Conservation (phyloP, 2,329 filamentous ascomycete genomes). For the Graphiopsis chlorocephala region DNA sequence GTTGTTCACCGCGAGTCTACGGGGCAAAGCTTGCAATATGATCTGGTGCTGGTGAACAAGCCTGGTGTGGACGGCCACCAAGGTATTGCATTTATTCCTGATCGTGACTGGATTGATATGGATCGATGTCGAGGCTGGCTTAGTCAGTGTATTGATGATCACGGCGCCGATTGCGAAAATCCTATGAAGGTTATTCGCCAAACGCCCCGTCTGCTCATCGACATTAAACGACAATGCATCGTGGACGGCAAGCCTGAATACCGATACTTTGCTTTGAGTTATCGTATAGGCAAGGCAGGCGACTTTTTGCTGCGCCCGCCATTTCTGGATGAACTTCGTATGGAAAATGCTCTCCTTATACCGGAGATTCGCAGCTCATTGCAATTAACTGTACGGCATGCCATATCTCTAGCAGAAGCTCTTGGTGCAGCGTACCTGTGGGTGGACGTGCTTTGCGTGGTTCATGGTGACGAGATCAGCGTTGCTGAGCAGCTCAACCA, state of each 20-base stretch:
- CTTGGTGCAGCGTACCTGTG: not conserved
- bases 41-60: not conserved
- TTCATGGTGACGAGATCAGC: not conserved
- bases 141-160: not conserved
- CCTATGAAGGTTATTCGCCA: not conserved
- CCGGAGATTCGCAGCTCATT: not conserved
- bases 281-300: not conserved
- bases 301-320: not conserved
- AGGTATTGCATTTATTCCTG: not conserved
- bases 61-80: not conserved
- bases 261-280: not conserved
- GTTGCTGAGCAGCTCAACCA: not conserved
- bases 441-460: not conserved
- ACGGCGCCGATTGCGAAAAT: not conserved
- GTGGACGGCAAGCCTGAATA: not conserved
- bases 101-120: not conserved
- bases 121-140: not conserved
- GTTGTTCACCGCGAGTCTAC: too few relatives aligned
- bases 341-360: not conserved
- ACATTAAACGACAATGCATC: not conserved
- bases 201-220: not conserved
- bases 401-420: not conserved
- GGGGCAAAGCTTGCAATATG: not conserved
- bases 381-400: not conserved
- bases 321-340: not conserved